Base-by-base conservation (phyloP, 805 yeast genomes). In the Sugiyamaella chiloensis region DNA sequence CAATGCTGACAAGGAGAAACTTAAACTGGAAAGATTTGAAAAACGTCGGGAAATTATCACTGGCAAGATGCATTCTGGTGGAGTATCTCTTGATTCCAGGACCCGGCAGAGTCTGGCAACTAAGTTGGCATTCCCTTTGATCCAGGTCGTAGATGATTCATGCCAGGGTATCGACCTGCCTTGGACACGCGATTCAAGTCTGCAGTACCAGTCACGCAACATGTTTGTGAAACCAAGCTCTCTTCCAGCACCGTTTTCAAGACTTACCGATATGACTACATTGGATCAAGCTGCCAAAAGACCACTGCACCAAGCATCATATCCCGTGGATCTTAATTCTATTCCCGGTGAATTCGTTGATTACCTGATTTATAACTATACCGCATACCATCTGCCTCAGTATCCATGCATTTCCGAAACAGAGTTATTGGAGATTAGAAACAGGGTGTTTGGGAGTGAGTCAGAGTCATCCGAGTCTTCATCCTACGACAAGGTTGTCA, bases 391-490 rank as follows among this genome's bases (percentile, higher is more conserved):
- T 12, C 20, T 34, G 12, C 37, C 37, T 9, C 37, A 34, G 20
- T 34, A 34, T 19, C 37, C 37, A 4, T 34, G 37, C 20, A 34
- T 34, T 34, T 34, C 37, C 7, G 37, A 34, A 19, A 34, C 37
- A 5, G 37, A 34, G 20, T 12, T 34, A 19, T 21, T 34, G 20
- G 21, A 34, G 20, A 34, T 34, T 11, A 19, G 37, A 9, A 21
- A 34, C 7, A 4, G 37, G 20, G 37, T 34, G 7, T 34, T 34
- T 12, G 4, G 7, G 5, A 34, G 20, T 21, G 12, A 19, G 6
- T 3, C 14, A 9, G 37, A 17, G 7, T n/a, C n/a, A n/a, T 8
- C 17, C 16, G 37, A 34, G 5, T 5, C 21, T 12, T 34, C 37
- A 4, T 12, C 37, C 16, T 34, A 34, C 20, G 37, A 34, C 21